phyloP scores from a whole-genome alignment of 306 rosid genomes.

The Argentina anserina region DNA sequence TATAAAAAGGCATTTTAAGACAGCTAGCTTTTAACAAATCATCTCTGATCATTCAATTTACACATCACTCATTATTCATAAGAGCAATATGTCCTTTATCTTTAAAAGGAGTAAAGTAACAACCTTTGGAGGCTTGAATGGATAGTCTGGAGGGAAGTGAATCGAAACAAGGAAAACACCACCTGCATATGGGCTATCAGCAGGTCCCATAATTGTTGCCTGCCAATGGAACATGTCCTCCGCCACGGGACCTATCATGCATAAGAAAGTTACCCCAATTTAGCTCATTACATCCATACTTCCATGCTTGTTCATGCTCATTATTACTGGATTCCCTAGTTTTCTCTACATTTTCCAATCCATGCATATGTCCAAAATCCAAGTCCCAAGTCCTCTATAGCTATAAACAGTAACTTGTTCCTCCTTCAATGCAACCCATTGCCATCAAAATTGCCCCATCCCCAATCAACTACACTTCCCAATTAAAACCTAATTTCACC shows the following conservation, averaged over 20 bases:
- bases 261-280: background rate
- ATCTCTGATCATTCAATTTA: background rate
- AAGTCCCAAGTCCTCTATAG: background rate
- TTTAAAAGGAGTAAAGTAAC: background rate
- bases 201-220: constrained; percentile 87
- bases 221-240: constrained; percentile 99
- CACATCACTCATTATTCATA: background rate
- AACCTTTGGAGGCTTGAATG: constrained; percentile 96
- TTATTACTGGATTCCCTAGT: background rate
- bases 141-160: constrained; percentile 85
- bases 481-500: background rate
- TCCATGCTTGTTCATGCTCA: background rate
- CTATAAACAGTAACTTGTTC: background rate
- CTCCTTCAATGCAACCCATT: background rate
- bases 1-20: background rate
- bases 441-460: background rate
- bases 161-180: constrained; percentile 82
- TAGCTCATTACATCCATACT: background rate
- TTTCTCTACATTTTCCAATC: background rate
- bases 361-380: background rate
- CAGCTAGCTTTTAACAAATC: background rate
- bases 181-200: constrained; percentile 80
- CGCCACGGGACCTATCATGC: constrained; percentile 69
- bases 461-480: background rate
- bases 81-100: background rate